Base-by-base conservation (phyloP, 306 rosid genomes). In the Geum urbanum region DNA sequence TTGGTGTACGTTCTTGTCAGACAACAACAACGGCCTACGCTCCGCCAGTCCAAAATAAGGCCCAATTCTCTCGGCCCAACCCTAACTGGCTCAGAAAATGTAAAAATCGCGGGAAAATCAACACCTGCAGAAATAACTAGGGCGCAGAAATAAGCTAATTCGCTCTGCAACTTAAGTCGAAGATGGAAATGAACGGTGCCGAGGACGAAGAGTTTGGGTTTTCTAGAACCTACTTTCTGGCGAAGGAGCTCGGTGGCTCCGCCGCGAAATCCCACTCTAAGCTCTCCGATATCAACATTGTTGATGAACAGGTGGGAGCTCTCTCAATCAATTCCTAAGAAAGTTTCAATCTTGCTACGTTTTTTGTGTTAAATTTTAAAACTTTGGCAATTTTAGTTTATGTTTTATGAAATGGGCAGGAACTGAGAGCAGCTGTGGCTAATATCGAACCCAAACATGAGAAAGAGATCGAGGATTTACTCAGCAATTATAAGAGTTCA, bases 141-240 rank as follows among this genome's bases (percentile, higher is more conserved):
- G 73, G 73, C 72, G 13, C 60, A 51, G n/a, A 16, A 51, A 47
- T 18, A 2, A 27, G 32, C 37, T 32, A 32, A 2, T 32, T 32
- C 37, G 37, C 37, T 32, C 37, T 27, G 32, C 32, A 16, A 2
- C 35, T 8, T 58, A 46, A 35, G 16, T 66, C 50, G 11, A 12
- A 12, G 27, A 90, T 86, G 91, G 88, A 81, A 62, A 49, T 72
- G 56, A 47, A 66, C 77, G 82, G 79, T 24, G 83, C 63, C 8
- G 92, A 78, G 0, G 91, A 86, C 4, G 96, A 79, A 3, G 96
- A 84, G 69, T 81, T 85, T 8, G 95, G 85, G 47, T 88, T 87
- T 84, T 88, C 95, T 0, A 86, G 98, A 78, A 88, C 88, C 67
- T 94, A 94, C 79, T 94, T 92, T 80, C 84, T 92, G 65, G 86